Conservation (phyloP, 805 yeast genomes). For the Saturnispora diversa region DNA sequence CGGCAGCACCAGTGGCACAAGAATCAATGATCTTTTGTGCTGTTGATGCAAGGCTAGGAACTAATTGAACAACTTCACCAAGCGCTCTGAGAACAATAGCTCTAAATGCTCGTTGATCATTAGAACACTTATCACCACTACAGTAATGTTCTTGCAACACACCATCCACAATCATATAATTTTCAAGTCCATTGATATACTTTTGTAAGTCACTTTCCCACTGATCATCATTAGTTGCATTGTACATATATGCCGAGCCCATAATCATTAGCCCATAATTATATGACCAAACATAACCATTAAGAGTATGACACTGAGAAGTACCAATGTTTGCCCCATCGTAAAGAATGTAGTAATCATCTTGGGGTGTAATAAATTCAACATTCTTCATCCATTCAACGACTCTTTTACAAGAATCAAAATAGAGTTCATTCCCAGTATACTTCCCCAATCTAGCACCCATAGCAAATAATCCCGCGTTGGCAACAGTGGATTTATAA, state of each 20-base stretch:
- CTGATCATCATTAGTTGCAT: constrained; percentile 40
- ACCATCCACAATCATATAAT: constrained; percentile 29
- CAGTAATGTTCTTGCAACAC: constrained; percentile 60
- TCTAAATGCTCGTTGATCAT: constrained; percentile 71
- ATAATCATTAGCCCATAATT: constrained; percentile 59
- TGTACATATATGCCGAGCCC: constrained; percentile 64
- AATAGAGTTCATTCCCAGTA: constrained; percentile 64
- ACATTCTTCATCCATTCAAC: constrained; percentile 72
- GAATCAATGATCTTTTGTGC: constrained; percentile 29
- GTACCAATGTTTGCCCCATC: constrained; percentile 55
- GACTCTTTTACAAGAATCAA: constrained; percentile 63
- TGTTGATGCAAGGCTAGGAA: constrained; percentile 39
- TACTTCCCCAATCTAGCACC: constrained; percentile 84
- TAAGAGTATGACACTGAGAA: constrained; percentile 41
- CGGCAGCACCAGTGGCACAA: constrained; percentile 63
- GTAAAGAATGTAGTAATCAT: constrained; percentile 41
- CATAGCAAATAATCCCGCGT: constrained; percentile 79
- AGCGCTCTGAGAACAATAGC: constrained; percentile 23
- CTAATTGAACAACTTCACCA: constrained; percentile 28
- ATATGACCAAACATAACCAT: constrained; percentile 55
- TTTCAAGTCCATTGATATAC: constrained; percentile 34
- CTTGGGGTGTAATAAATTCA: constrained; percentile 36
- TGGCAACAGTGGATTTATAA: constrained; percentile 83
- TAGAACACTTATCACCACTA: constrained; percentile 48
- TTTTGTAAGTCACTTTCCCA: constrained; percentile 37